phyloP scores from a whole-genome alignment of 2,329 filamentous ascomycete genomes.

The Cryoendolithus antarcticus region DNA sequence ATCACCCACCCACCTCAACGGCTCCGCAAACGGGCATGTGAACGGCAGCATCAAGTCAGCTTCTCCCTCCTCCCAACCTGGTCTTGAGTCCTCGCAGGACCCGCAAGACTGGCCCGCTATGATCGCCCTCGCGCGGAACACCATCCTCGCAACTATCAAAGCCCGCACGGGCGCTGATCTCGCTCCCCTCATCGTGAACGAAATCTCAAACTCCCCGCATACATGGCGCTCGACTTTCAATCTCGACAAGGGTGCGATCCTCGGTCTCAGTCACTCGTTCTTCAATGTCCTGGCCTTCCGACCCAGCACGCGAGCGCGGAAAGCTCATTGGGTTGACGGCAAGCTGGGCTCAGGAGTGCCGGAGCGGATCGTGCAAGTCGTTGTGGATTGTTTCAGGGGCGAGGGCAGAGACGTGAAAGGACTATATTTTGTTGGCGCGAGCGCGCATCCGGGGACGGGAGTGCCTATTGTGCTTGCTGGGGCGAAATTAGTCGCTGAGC shows the following conservation, averaged over 20 bases:
- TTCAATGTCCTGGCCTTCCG: conserved; percentile 60
- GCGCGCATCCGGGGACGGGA: conserved; percentile 63
- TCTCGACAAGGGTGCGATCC: conserved; percentile 61
- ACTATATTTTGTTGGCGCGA: conserved; percentile 62
- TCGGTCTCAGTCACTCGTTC: conserved; percentile 60
- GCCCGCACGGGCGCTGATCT: conserved; percentile 46
- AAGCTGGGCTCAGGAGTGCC: conserved; percentile 13
- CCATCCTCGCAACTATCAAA: conserved; percentile 49
- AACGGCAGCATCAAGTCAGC: conserved; percentile 11
- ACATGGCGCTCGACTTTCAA: conserved; percentile 59
- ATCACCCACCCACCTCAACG: neutral
- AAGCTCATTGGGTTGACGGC: conserved; percentile 29
- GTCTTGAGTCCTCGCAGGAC: conserved; percentile 27
- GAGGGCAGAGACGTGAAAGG: conserved; percentile 29
- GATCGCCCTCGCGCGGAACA: conserved; percentile 44
- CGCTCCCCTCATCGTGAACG: conserved; percentile 42
- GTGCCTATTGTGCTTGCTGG: conserved; percentile 63
- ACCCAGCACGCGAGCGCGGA: conserved; percentile 47
- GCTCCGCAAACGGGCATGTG: conserved; percentile 1
- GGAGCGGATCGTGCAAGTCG: conserved; percentile 13
- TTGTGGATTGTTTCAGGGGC: conserved; percentile 14
- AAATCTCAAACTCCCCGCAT: conserved; percentile 53
- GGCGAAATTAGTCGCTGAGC: conserved; percentile 47
- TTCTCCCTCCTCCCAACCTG: conserved; percentile 16
- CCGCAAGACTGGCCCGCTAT: conserved; percentile 51